Percentiles rank a stretch among this genome's conserved stretches.
These are phyloP conservation scores for Aureobasidium sp. DNA, from an alignment of 2,329 filamentous ascomycete species.

Conservation along the genomic window DNA sequence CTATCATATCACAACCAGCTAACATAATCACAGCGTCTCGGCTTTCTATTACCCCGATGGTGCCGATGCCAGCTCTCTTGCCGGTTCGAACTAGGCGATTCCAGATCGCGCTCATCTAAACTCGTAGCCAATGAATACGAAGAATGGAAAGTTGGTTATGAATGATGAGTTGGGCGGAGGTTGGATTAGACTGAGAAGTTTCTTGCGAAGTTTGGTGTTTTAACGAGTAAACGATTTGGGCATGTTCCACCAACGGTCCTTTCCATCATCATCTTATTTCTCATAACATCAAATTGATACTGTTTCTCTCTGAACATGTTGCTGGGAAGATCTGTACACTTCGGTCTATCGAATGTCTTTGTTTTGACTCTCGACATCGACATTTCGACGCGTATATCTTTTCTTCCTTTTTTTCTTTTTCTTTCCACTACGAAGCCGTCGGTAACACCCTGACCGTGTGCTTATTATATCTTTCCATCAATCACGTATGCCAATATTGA, in stretches of 20 bases:
- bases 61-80: constrained; percentile 34
- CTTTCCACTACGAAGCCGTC: neutral
- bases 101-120: no score
- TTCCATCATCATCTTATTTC: neutral
- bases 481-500: neutral
- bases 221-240: neutral
- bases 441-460: neutral
- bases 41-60: constrained; percentile 43
- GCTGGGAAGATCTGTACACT: no score
- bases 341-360: neutral
- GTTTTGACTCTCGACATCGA: no score
- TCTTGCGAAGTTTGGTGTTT: neutral
- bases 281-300: neutral
- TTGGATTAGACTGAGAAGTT: neutral
- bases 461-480: neutral
- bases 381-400: neutral
- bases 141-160: neutral
- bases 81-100: constrained; percentile 24
- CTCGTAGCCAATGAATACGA: neutral
- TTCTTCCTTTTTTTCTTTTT: neutral
- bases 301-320: neutral
- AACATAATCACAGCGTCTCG: constrained; percentile 24
- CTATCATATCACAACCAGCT: neutral
- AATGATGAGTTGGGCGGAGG: neutral
- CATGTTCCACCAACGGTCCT: neutral